Percentiles rank a stretch among this genome's conserved stretches.
Evolutionary conservation across 176 grass and related monocot genomes (phyloP).

Genomic region (Cenchrus purpureus): DNA sequence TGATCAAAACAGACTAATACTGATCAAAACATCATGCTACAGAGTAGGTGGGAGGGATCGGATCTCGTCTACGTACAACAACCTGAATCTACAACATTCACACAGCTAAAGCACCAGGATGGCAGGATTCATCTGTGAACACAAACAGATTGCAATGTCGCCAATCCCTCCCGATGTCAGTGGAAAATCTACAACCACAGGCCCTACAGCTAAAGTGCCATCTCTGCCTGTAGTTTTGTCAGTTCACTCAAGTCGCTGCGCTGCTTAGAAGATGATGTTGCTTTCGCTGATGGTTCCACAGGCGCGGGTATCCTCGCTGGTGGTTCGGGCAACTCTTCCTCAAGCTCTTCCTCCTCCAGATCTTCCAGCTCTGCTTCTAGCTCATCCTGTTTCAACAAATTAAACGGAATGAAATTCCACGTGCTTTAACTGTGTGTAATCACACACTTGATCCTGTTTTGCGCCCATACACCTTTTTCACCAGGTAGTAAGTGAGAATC

Average conservation of each 20-base stretch:
- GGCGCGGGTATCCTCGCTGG: neutral
- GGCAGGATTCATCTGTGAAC: neutral
- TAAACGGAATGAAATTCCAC: too few relatives aligned
- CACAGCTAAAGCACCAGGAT: neutral
- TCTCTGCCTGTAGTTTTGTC: conserved; percentile 60
- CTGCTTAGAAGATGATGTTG: conserved; percentile 14
- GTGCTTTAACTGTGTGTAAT: too few relatives aligned
- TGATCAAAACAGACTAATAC: neutral
- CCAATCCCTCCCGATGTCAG: neutral
- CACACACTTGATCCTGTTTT: too few relatives aligned
- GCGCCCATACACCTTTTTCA: neutral
- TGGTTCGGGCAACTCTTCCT: conserved; percentile 52
- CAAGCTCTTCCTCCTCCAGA: conserved; percentile 56
- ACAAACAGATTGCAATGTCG: neutral
- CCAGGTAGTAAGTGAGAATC: neutral
- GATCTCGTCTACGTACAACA: conserved; percentile 10
- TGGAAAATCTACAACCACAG: neutral
- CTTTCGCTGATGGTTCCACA: neutral
- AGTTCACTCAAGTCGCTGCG: conserved; percentile 45
- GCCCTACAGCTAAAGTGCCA: conserved; percentile 46
- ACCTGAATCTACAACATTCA: conserved; percentile 24
- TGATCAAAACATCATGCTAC: neutral
- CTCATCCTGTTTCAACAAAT: conserved; percentile 45
- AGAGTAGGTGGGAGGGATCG: neutral
- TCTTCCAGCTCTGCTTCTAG: conserved; percentile 71